Base-by-base conservation (phyloP, 1,284 basidiomycete genomes). In the Ganoderma sinense region DNA sequence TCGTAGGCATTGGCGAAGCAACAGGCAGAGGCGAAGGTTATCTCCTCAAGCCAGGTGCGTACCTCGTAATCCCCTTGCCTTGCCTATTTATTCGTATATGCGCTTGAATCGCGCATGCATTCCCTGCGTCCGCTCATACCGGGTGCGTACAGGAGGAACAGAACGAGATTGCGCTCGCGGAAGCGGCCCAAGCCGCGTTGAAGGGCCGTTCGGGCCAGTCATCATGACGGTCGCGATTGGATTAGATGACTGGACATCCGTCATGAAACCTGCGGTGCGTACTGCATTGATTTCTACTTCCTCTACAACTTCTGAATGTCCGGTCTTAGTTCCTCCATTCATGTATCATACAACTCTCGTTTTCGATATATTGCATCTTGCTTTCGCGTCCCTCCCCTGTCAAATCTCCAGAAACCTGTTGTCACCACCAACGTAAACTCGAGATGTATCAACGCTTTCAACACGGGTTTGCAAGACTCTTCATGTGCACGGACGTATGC, bases 151-250 rank as follows among this genome's bases (percentile, higher is more conserved):
- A 76, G 75, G 71, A 73, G 23, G 74, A 74, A 58, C 48, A 68
- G 45, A 74, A 72, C 39, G 75, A 76, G 69, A 64, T 73, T 20
- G 70, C 70, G 7, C 72, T 76, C 11, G 75, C 75, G 0, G 72
- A 76, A 29, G 75, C 75, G 2, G 75, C 75, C 6, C 73, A 74
- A 23, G 71, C 73, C 5, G 73, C 69, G 6, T 65, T 75, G 26
- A 69, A 73, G 68, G 64, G 58, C 10, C 65, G 67, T 18, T 64
- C 71, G 10, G 66, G 62, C 13, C 59, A 61, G n/a, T 23, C 36
- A 18, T n/a, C 40, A 26, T 41, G 23, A 60, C 4, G 14, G 39
- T n/a, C 6, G 11, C 10, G 2, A 41, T 13, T 10, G 59, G 14
- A 23, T 5, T 1, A 4, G 39, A 41, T 23, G 14, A 23, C 14